Base-by-base conservation (phyloP, 164 flowering plant genomes). In the Magnolia changhungtana region DNA sequence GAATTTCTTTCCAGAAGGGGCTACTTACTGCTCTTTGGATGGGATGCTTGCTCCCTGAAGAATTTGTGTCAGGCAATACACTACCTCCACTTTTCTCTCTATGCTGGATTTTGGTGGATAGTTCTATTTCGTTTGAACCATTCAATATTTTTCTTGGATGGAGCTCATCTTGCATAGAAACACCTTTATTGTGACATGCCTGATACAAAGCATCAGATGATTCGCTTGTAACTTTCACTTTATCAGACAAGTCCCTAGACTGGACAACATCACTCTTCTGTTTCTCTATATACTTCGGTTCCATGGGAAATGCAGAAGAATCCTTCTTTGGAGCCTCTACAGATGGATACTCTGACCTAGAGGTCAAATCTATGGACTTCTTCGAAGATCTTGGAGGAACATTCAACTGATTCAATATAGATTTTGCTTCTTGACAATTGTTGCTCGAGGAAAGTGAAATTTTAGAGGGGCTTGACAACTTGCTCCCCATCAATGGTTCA, bases 11-110 rank as follows among this genome's bases (percentile, higher is more conserved):
- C 61, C 61, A 9, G 4, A n/a, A 64, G 10, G 24, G 21, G 27
- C 29, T 51, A 79, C 89, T 83, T 80, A 91, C 95, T 66, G 74
- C 31, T 73, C 78, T 76, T 72, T 82, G 88, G 52, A 66, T 59
- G 31, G 85, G 18, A 72, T 82, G 76, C 75, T 82, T 90, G 80
- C 82, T 75, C 20, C 76, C 87, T 61, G 87, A 58, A 16, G 78
- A 50, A 82, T 85, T 87, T 19, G 80, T 51, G 65, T 88, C 90
- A 49, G 85, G 85, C 76, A 82, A 77, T 76, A 87, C 95, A 64
- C 9, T 9, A 55, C 70, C 69, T 27, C 84, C 84, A 84, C 80
- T 80, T 78, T 86, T 92, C 67, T 88, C 95, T 80, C 75, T 86
- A 23, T 78, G 80, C 74, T 82, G 85, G 77, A 77, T 68, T 72